phyloP scores from a whole-genome alignment of 352 stramenopile species.

The Peronosclerospora sorghi region DNA sequence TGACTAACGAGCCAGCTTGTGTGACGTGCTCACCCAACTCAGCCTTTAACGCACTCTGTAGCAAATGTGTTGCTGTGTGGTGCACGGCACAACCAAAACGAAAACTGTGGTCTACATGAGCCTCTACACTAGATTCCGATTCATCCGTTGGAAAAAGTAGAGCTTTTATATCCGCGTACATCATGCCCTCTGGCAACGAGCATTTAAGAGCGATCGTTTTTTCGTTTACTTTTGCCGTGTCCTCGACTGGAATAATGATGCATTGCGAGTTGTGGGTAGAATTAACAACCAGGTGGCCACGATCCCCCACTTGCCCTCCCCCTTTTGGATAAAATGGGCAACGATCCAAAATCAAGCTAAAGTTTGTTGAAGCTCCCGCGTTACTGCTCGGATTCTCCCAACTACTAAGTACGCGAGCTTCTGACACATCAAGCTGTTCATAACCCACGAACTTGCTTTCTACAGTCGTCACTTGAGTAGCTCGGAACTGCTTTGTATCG shows the following conservation, averaged over 20 bases:
- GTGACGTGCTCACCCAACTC: conserved; percentile 64
- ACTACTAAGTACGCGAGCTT: conserved; percentile 25
- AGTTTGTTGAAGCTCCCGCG: conserved; percentile 3
- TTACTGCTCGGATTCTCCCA: conserved; percentile 16
- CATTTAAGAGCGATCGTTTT: conserved; percentile 41
- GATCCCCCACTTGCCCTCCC: conserved; percentile 68
- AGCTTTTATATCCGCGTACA: conserved; percentile 18
- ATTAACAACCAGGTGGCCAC: conserved; percentile 24
- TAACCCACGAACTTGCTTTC: conserved; percentile 51
- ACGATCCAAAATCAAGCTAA: conserved; percentile 37
- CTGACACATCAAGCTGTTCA: conserved; percentile 26
- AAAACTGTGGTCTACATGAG: conserved; percentile 36
- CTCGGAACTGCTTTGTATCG: conserved; percentile 1
- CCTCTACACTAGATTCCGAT: conserved; percentile 16
- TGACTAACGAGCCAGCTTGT: conserved; percentile 61
- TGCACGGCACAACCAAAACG: conserved; percentile 45
- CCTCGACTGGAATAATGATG: conserved; percentile 18
- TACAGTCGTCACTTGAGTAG: background rate
- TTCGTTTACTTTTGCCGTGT: conserved; percentile 34
- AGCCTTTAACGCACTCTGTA: conserved; percentile 55
- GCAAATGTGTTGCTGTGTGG: conserved; percentile 71
- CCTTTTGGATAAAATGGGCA: conserved; percentile 74
- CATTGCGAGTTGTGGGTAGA: conserved; percentile 2
- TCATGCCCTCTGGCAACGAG: conserved; percentile 16
- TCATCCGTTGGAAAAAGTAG: conserved; percentile 7